These are phyloP conservation scores for Boletus huronensis DNA, from an alignment of 768 basidiomycete species.

Conservation along the genomic window DNA sequence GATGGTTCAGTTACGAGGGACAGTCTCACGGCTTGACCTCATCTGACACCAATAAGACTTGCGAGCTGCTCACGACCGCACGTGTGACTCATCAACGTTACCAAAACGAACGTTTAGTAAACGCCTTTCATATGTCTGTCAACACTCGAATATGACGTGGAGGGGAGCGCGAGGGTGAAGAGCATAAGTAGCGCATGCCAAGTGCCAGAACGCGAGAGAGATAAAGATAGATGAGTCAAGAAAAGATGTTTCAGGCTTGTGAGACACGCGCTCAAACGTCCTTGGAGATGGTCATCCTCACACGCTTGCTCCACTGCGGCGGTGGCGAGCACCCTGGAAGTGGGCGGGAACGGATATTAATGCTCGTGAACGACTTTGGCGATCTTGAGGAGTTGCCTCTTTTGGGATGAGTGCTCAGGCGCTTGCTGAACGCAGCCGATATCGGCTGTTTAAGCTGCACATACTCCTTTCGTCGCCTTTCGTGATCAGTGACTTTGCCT, in stretches of 20 bases:
- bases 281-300: not conserved
- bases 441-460: slow-evolving; percentile 5
- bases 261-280: not conserved
- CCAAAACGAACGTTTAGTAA: not conserved
- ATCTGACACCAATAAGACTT: not conserved
- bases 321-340: slow-evolving; percentile 6
- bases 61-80: not conserved
- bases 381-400: slow-evolving; percentile 18
- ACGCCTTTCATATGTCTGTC: not conserved
- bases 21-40: not conserved
- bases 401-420: slow-evolving; percentile 1
- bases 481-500: not conserved
- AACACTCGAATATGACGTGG: slow-evolving; percentile 6
- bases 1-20: not conserved
- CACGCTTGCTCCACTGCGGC: slow-evolving; percentile 16
- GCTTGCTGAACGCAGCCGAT: not conserved
- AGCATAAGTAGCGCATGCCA: slow-evolving; percentile 11
- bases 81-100: not conserved
- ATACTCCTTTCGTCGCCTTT: not conserved
- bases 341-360: slow-evolving; percentile 10
- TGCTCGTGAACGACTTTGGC: slow-evolving; percentile 8
- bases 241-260: slow-evolving; percentile 1
- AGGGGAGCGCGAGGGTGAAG: not conserved
- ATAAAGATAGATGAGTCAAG: too few relatives aligned
- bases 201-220: not conserved